Evolutionary conservation across 2,329 filamentous ascomycete species (phyloP).

Genomic region (Alternaria burnsii): DNA sequence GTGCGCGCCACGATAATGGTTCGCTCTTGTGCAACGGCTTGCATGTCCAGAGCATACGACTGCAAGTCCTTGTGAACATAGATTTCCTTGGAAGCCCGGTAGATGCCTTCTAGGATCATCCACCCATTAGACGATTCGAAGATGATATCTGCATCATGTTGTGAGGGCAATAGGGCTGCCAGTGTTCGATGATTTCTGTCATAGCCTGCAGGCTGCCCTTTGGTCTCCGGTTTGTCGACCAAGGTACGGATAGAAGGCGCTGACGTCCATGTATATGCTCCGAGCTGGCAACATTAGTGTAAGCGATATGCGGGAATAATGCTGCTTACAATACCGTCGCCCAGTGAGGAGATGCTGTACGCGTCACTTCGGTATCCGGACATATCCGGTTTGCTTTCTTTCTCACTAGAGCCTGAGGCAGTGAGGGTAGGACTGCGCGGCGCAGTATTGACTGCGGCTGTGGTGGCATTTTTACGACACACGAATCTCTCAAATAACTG

Average conservation of each 20-base stretch:
- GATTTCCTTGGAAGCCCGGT: constrained; percentile 40
- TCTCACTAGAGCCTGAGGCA: constrained; percentile 30
- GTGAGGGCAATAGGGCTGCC: constrained; percentile 43
- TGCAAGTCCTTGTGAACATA: constrained; percentile 43
- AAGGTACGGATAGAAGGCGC: constrained; percentile 39
- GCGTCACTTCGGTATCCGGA: constrained; percentile 33
- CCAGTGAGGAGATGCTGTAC: constrained; percentile 40
- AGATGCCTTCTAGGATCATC: constrained; percentile 43
- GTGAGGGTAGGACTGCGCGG: constrained; percentile 33
- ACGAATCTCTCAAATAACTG: constrained; percentile 49
- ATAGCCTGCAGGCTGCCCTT: constrained; percentile 1
- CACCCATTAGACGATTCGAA: constrained; percentile 49
- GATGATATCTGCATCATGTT: constrained; percentile 48
- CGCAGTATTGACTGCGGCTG: constrained; percentile 14
- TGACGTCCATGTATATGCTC: constrained; percentile 43
- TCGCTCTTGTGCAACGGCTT: constrained; percentile 37
- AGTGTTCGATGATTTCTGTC: constrained; percentile 37
- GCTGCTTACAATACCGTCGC: constrained; percentile 42
- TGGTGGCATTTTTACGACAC: constrained; percentile 39
- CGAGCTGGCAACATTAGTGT: constrained; percentile 35
- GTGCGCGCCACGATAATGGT: constrained; percentile 46
- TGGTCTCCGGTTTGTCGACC: constrained; percentile 25
- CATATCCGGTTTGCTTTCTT: constrained; percentile 28
- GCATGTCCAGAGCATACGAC: constrained; percentile 47
- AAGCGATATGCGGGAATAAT: not conserved